phyloP scores from a whole-genome alignment of 164 flowering plant genomes.

The Echeveria elegans region DNA sequence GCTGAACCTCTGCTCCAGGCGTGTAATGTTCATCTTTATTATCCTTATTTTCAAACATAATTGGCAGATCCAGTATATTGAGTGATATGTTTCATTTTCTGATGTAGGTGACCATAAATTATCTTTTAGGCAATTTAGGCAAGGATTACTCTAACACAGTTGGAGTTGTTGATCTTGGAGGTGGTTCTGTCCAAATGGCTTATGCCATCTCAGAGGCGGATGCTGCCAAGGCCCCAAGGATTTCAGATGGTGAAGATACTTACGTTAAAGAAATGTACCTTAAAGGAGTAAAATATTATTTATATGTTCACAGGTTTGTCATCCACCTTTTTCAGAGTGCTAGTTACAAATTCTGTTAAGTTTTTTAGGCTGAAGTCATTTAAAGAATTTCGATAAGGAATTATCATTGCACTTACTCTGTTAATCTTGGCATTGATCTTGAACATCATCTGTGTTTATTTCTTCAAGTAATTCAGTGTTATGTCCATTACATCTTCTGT shows the following conservation, averaged over 20 bases:
- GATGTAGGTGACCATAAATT: slow-evolving; percentile 82
- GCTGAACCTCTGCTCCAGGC: background rate
- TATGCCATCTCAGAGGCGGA: slow-evolving; percentile 80
- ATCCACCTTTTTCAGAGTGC: background rate
- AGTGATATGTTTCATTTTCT: background rate
- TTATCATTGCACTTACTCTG: background rate
- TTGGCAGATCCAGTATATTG: background rate
- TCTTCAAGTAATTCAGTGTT: background rate
- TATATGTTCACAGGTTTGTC: slow-evolving; percentile 84
- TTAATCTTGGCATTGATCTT: background rate
- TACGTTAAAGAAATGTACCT: slow-evolving; percentile 76
- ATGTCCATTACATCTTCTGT: background rate
- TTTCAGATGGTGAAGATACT: slow-evolving; percentile 58
- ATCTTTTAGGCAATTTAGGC: slow-evolving; percentile 68
- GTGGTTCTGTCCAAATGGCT: slow-evolving; percentile 99
- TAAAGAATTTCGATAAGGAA: background rate
- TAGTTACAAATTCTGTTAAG: background rate
- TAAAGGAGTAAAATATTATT: slow-evolving; percentile 65
- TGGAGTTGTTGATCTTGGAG: slow-evolving; percentile 96
- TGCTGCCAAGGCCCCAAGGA: slow-evolving; percentile 66
- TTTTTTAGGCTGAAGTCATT: background rate
- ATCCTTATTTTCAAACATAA: background rate
- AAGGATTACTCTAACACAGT: slow-evolving; percentile 61
- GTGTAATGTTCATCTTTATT: background rate
- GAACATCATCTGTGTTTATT: background rate